These are phyloP conservation scores for Elsinoe fawcettii DNA, from an alignment of 2,329 filamentous ascomycete species.

Conservation along the genomic window DNA sequence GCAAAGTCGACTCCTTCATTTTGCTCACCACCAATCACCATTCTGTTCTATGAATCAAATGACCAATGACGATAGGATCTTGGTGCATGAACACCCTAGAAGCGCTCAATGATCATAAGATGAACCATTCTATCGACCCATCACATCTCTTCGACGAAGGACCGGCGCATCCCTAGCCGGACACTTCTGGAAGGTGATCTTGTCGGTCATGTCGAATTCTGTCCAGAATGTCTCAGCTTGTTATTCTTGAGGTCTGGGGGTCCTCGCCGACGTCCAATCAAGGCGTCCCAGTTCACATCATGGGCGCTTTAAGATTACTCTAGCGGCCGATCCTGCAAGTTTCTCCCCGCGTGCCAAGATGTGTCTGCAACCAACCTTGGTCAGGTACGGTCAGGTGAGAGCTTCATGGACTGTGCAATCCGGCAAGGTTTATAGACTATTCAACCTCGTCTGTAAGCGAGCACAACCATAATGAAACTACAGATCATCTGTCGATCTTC, in stretches of 20 bases:
- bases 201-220: background rate
- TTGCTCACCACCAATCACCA: background rate
- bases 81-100: background rate
- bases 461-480: background rate
- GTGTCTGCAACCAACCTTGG: background rate
- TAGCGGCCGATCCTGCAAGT: constrained; percentile 9
- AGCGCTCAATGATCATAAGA: background rate
- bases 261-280: background rate
- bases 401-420: constrained; percentile 1
- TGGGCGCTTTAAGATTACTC: constrained; percentile 3
- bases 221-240: background rate
- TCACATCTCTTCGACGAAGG: background rate
- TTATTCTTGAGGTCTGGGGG: background rate
- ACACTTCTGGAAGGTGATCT: constrained; percentile 2
- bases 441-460: constrained; percentile 6
- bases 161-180: background rate
- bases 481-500: background rate
- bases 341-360: constrained; percentile 2
- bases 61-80: background rate
- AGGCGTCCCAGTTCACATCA: background rate
- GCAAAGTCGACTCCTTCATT: background rate
- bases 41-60: no score
- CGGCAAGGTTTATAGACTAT: background rate
- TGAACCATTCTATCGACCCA: background rate
- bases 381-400: constrained; percentile 6